A percentile compares a stretch with the other conserved stretches of the same genome.
Evolutionary conservation across 2,329 filamentous ascomycete genomes (phyloP).

Genomic region (Trichoderma breve): DNA sequence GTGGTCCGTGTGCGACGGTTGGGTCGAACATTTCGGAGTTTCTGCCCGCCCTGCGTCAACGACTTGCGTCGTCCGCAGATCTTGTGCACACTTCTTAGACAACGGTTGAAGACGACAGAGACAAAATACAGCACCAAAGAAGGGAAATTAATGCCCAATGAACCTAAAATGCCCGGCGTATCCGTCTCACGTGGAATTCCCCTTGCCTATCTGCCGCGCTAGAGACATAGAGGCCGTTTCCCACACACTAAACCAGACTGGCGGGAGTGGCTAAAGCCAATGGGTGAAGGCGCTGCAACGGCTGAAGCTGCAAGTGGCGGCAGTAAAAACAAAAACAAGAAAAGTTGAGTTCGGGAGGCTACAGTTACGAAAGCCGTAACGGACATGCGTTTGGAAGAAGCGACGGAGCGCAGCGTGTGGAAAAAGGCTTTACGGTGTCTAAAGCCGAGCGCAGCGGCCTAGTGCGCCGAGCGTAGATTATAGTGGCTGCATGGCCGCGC

Average conservation of each 20-base stretch:
- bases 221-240: conserved; percentile 4
- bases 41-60: neutral
- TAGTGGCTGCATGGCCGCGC: conserved; percentile 17
- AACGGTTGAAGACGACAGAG: neutral
- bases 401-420: neutral
- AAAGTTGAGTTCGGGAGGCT: neutral
- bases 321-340: neutral
- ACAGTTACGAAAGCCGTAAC: neutral
- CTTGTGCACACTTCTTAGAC: neutral
- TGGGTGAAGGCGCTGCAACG: neutral
- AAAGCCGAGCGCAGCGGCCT: neutral
- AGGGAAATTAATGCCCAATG: conserved; percentile 1
- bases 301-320: neutral
- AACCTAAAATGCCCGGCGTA: conserved; percentile 8
- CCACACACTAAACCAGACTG: neutral
- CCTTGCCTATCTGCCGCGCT: conserved; percentile 15
- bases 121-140: neutral
- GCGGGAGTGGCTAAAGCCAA: conserved; percentile 15
- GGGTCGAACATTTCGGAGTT: neutral
- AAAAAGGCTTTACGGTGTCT: neutral
- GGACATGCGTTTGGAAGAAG: neutral
- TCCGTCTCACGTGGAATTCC: conserved; percentile 20
- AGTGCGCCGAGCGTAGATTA: conserved; percentile 3
- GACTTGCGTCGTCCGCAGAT: neutral
- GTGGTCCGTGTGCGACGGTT: neutral